Conservation (phyloP, 805 yeast species). For the Metschnikowia reukaufii region DNA sequence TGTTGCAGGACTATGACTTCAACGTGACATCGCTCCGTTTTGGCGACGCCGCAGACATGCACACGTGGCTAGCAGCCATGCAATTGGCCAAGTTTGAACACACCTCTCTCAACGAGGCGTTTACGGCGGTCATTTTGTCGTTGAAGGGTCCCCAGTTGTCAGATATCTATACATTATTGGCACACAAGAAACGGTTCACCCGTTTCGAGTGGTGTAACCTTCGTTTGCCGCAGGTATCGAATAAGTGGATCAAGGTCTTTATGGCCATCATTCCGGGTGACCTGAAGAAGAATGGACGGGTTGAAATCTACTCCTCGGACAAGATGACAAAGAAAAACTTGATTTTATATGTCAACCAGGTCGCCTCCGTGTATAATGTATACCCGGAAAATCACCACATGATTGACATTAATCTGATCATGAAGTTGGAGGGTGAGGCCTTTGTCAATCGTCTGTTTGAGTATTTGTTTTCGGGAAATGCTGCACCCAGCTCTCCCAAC, state of each 20-base stretch:
- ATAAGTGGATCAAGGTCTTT: slow-evolving; percentile 59
- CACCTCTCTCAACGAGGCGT: slow-evolving; percentile 57
- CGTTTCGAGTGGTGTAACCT: slow-evolving; percentile 63
- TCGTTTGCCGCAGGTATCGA: slow-evolving; percentile 56
- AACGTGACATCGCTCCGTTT: slow-evolving; percentile 28
- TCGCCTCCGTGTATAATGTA: slow-evolving; percentile 50
- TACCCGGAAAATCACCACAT: slow-evolving; percentile 58
- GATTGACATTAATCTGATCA: slow-evolving; percentile 56
- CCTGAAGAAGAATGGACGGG: slow-evolving; percentile 46
- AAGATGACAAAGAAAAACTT: slow-evolving; percentile 51
- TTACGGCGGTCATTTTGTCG: slow-evolving; percentile 63
- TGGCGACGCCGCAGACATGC: slow-evolving; percentile 22
- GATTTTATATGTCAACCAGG: slow-evolving; percentile 48
- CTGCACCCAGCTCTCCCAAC: slow-evolving; percentile 10
- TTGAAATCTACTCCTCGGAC: slow-evolving; percentile 53
- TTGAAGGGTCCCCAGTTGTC: slow-evolving; percentile 55
- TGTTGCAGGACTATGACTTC: slow-evolving; percentile 31
- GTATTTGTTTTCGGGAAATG: slow-evolving; percentile 28
- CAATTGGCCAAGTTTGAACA: slow-evolving; percentile 57
- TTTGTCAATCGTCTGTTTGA: slow-evolving; percentile 44
- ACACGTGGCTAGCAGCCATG: slow-evolving; percentile 49
- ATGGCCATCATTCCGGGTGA: slow-evolving; percentile 50
- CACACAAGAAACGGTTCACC: slow-evolving; percentile 46
- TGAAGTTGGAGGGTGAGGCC: slow-evolving; percentile 56
- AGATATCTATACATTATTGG: slow-evolving; percentile 59